Evolutionary conservation across 2,329 filamentous ascomycete genomes (phyloP).

Genomic region (Stylonectria norvegica): DNA sequence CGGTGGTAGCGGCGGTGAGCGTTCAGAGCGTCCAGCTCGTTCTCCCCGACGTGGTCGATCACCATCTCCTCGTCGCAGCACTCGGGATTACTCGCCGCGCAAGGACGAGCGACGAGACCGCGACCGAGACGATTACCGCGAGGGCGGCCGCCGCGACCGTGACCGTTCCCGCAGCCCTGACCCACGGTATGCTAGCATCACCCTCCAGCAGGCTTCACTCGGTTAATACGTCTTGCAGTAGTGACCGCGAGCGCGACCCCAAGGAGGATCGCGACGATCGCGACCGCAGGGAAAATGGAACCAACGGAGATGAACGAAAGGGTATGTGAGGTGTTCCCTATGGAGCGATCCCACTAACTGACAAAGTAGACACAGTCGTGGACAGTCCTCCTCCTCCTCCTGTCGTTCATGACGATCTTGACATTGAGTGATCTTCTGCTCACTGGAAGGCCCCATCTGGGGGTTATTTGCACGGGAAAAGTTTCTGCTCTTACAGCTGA

Average conservation of each 20-base stretch:
- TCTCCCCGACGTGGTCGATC: conserved; percentile 69
- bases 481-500: conserved; percentile 20
- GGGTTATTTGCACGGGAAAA: too few species aligned
- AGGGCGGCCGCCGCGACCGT: conserved; percentile 69
- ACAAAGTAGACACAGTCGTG: conserved; percentile 41
- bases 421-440: conserved; percentile 68
- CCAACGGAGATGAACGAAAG: conserved; percentile 89
- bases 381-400: conserved; percentile 81
- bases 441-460: too few species aligned
- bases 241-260: conserved; percentile 53
- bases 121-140: conserved; percentile 74
- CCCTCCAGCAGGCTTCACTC: neutral
- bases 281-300: conserved; percentile 70
- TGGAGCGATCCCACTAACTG: conserved; percentile 5
- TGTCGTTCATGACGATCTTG: conserved; percentile 93
- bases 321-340: conserved; percentile 48
- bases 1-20: too few species aligned
- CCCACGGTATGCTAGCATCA: conserved; percentile 43
- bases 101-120: conserved; percentile 78
- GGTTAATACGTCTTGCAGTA: conserved; percentile 22
- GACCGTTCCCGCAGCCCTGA: conserved; percentile 74
- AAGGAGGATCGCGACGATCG: conserved; percentile 69
- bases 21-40: too few species aligned
- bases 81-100: conserved; percentile 78
- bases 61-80: conserved; percentile 72